Evolutionary conservation across 768 basidiomycete genomes (phyloP).

Genomic region (Suillus subluteus): DNA sequence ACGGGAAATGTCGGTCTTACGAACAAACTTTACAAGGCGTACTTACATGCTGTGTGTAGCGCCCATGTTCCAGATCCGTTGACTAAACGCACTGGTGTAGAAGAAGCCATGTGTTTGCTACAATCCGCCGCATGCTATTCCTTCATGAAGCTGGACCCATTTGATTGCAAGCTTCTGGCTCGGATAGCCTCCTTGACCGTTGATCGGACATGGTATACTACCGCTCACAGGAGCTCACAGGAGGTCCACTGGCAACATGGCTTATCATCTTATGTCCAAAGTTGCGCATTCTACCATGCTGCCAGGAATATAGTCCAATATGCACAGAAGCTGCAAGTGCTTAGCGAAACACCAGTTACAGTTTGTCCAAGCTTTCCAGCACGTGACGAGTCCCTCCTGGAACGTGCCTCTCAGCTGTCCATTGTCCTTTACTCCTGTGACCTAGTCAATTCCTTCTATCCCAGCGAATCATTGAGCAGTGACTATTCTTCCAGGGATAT

Average conservation of each 20-base stretch:
- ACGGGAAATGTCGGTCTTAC: slow-evolving; percentile 21
- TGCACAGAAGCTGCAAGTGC: slow-evolving; percentile 11
- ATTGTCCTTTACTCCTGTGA: slow-evolving; percentile 19
- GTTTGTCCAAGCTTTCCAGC: slow-evolving; percentile 17
- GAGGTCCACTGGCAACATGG: slow-evolving; percentile 32
- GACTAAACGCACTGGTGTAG: slow-evolving; percentile 42
- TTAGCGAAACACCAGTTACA: slow-evolving; percentile 2
- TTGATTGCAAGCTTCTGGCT: slow-evolving; percentile 33
- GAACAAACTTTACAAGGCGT: slow-evolving; percentile 36
- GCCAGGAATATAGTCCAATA: slow-evolving; percentile 13
- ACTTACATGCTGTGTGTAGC: slow-evolving; percentile 47
- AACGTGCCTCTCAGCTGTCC: slow-evolving; percentile 17
- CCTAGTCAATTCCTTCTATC: background rate
- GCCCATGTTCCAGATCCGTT: slow-evolving; percentile 41
- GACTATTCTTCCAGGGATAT: slow-evolving; percentile 17
- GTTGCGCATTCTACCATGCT: slow-evolving; percentile 26
- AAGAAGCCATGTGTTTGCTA: slow-evolving; percentile 42
- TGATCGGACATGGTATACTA: slow-evolving; percentile 39
- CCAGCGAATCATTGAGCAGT: background rate
- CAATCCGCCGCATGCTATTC: slow-evolving; percentile 39
- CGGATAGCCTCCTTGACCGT: slow-evolving; percentile 38
- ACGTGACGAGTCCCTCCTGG: slow-evolving; percentile 15
- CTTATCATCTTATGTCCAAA: slow-evolving; percentile 32
- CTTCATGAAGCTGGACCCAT: slow-evolving; percentile 35
- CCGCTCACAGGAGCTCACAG: slow-evolving; percentile 35